Base-by-base conservation (phyloP, 106 monocot species). In the Posidonia australis region DNA sequence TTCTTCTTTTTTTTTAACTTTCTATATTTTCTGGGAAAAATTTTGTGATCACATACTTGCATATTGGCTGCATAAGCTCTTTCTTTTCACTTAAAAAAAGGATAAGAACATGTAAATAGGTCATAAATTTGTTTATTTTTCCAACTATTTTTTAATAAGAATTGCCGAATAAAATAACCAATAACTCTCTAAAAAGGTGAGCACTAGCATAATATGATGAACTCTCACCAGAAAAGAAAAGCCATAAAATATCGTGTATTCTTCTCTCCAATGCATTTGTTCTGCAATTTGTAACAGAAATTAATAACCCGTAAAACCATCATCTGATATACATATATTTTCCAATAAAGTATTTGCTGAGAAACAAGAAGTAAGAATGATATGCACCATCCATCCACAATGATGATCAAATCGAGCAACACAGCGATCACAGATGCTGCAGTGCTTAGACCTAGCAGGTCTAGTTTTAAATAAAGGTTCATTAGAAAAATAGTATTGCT, bases 361-460 rank as follows among this genome's bases (percentile, higher is more conserved):
- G 25, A 13, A n/a, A 56, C 18, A 53, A 56, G 11, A 54, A 18
- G 13, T 67, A 26, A 66, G 10, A 36, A 60, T 14, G 49, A 47
- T 60, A 42, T 53, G 51, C 42, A 91, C 96, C 96, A 96, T 96
- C 96, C 96, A 96, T 46, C 90, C 96, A 66, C 90, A 96, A 26
- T 96, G 90, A 62, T 96, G 96, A 67, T 96, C 96, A 77, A 96
- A 96, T 59, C 90, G 79, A 22, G 90, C 87, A 71, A 96, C 84
- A 78, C 96, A 96, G 63, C 78, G 82, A 69, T 78, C 80, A 79
- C 96, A 96, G 52, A 96, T 87, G 60, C 84, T 64, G 70, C 96
- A 96, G 64, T 96, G 96, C 78, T 96, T 87, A 41, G 96, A 85
- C 69, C 96, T 90, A 20, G 96, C 96, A 72, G 96, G 96, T 62